Percentiles rank a stretch among this genome's conserved stretches.
These are phyloP conservation scores for Alternaria sp. DNA, from an alignment of 2,329 filamentous ascomycete genomes.

Conservation along the genomic window DNA sequence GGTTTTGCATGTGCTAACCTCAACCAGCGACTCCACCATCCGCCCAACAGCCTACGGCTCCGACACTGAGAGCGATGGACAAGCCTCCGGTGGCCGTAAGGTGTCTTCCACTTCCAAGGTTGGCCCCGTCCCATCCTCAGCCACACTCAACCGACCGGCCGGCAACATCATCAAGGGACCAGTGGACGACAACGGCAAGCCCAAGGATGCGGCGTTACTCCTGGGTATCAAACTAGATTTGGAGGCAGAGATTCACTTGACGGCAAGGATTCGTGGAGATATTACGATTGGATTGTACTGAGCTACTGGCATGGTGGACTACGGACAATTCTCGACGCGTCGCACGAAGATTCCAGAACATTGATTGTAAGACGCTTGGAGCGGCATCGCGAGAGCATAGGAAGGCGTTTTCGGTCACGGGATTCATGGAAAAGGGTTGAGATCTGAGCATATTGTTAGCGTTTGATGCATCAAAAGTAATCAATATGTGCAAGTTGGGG, in stretches of 20 bases:
- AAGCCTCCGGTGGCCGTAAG: constrained; percentile 50
- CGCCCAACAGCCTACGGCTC: constrained; percentile 41
- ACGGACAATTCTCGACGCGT: not conserved
- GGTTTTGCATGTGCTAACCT: constrained; percentile 4
- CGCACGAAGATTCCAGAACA: not conserved
- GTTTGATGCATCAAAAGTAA: not conserved
- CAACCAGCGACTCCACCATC: constrained; percentile 32
- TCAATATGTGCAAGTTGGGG: not conserved
- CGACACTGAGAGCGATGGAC: constrained; percentile 50
- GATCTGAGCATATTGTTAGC: constrained; percentile 12
- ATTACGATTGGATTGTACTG: constrained; percentile 66
- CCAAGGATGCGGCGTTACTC: constrained; percentile 64
- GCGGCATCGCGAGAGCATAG: not conserved
- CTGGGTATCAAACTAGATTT: constrained; percentile 69
- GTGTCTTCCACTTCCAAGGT: constrained; percentile 35
- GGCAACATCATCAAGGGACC: constrained; percentile 62
- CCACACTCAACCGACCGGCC: constrained; percentile 49
- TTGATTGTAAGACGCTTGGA: not conserved
- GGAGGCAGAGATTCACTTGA: constrained; percentile 68
- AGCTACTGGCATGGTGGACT: constrained; percentile 13
- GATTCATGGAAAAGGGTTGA: not conserved
- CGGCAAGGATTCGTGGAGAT: constrained; percentile 66
- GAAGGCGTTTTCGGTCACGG: not conserved
- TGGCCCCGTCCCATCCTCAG: constrained; percentile 46
- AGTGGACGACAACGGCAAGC: constrained; percentile 63